These are phyloP conservation scores for Ophiostoma australiae DNA, from an alignment of 2,329 filamentous ascomycete species.

Conservation along the genomic window DNA sequence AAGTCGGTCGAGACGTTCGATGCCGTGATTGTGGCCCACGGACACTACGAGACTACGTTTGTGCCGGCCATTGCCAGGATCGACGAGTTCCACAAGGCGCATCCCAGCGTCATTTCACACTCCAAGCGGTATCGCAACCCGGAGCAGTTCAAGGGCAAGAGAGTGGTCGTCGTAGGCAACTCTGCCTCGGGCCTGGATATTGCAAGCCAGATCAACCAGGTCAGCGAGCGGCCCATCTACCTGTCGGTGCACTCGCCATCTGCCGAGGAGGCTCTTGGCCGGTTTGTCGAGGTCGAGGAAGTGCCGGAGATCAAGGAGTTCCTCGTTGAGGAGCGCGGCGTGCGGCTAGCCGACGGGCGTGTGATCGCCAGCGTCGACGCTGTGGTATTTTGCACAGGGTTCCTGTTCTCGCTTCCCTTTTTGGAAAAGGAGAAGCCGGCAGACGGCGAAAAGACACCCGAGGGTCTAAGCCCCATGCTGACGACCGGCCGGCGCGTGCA, in stretches of 20 bases:
- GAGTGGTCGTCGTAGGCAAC: conserved; percentile 79
- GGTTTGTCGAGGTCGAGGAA: conserved; percentile 44
- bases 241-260: conserved; percentile 55
- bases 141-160: conserved; percentile 59
- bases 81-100: conserved; percentile 51
- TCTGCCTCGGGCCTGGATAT: conserved; percentile 82
- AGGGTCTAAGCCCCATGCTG: conserved; percentile 41
- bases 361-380: conserved; percentile 65
- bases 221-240: conserved; percentile 58
- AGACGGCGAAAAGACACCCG: conserved; percentile 30
- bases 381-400: conserved; percentile 84
- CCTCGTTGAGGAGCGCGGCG: conserved; percentile 49
- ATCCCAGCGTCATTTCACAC: conserved; percentile 61
- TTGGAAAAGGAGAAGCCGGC: conserved; percentile 34
- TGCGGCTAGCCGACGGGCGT: conserved; percentile 60
- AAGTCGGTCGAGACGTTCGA: conserved; percentile 53
- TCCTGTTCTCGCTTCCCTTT: conserved; percentile 80
- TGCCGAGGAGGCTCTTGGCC: conserved; percentile 41
- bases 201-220: conserved; percentile 63
- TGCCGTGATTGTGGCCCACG: conserved; percentile 69
- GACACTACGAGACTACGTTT: conserved; percentile 67
- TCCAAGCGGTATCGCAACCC: conserved; percentile 75
- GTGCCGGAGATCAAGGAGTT: conserved; percentile 56
- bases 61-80: conserved; percentile 61
- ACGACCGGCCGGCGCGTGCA: conserved; percentile 66